Percentiles rank a stretch among this genome's conserved stretches.
phyloP scores from a whole-genome alignment of 495 filamentous ascomycete species.

The Penicillium nucicola region DNA sequence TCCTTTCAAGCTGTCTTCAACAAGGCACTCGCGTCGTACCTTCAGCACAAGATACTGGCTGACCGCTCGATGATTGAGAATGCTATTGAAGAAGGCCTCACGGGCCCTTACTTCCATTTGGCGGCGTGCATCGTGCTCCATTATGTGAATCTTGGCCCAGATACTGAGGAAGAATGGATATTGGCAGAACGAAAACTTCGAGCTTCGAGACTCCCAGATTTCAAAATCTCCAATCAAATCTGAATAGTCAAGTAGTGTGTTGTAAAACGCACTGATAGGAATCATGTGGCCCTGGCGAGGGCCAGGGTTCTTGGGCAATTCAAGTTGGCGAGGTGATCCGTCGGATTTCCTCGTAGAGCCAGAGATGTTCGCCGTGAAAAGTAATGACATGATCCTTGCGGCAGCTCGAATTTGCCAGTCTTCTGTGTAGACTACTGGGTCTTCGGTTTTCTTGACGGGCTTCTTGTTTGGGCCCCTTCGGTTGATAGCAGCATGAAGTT shows the following conservation, averaged over 20 bases:
- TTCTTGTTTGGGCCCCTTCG: slow-evolving; percentile 48
- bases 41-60: slow-evolving; percentile 78
- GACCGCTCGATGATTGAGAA: slow-evolving; percentile 68
- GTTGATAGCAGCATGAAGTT: slow-evolving; percentile 78
- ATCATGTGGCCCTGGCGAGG: slow-evolving; percentile 60
- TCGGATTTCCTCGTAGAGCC: slow-evolving; percentile 34
- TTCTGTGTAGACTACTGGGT: slow-evolving; percentile 66
- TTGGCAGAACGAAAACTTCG: slow-evolving; percentile 86
- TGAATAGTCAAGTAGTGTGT: slow-evolving; percentile 77
- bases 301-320: slow-evolving; percentile 33
- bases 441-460: slow-evolving; percentile 38
- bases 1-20: slow-evolving; percentile 83
- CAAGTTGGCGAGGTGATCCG: slow-evolving; percentile 14
- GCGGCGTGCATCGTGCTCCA: slow-evolving; percentile 84
- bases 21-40: slow-evolving; percentile 81
- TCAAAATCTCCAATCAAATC: slow-evolving; percentile 89
- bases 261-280: slow-evolving; percentile 84
- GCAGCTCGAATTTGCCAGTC: slow-evolving; percentile 92
- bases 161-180: slow-evolving; percentile 94
- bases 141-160: slow-evolving; percentile 87
- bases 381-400: slow-evolving; percentile 73
- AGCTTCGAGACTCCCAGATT: slow-evolving; percentile 72
- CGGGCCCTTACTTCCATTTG: slow-evolving; percentile 91
- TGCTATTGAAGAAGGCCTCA: slow-evolving; percentile 88
- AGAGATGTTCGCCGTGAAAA: slow-evolving; percentile 80